Base-by-base conservation (phyloP, 495 filamentous ascomycete genomes). In the Lasiosphaeria ovina region DNA sequence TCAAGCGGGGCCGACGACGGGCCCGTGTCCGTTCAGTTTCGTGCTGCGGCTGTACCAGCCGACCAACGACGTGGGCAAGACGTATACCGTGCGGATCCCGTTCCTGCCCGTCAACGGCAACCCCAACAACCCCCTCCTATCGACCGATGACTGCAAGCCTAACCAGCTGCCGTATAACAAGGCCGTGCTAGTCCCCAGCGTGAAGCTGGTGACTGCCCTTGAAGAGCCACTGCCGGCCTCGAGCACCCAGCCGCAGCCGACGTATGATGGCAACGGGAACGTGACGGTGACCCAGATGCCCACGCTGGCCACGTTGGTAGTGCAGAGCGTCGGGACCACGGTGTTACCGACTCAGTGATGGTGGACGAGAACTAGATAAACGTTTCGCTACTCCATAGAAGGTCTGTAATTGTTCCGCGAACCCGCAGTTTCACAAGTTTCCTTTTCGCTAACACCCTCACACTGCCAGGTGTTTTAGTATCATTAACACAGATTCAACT, bases 1-100 rank as follows among this genome's bases (percentile, higher is more conserved):
- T 7, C 38, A 42, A 3, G 38, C 38, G 38, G 38, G 38, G 38
- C 38, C 38, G 38, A 42, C 38, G 38, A 42, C 38, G 38, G 38
- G 38, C 38, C 38, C 47, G 47, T 50, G 47, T 31, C 47, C 47
- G 24, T 50, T 50, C 47, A 50, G 47, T 31, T 50, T 50, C 47
- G 24, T 50, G 47, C 47, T 50, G 14, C 47, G 47, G 47, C 47
- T 50, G 24, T 50, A 50, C 24, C 47, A 50, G 47, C 47, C 47
- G 47, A 50, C 47, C 47, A 50, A 50, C 47, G 47, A 50, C 24
- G 47, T 50, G 47, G 24, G 47, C n/a, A 50, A 50, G 47, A n/a
- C 47, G 24, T 50, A 50, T n/a, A 16, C 47, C 14, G 47, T 50
- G 14, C 24, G 2, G 47, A 50, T 50, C 47, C 47, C 47, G 47